Evolutionary conservation across 73 alveolate species (phyloP).

Genomic region (Tetrahymena thermophila): DNA sequence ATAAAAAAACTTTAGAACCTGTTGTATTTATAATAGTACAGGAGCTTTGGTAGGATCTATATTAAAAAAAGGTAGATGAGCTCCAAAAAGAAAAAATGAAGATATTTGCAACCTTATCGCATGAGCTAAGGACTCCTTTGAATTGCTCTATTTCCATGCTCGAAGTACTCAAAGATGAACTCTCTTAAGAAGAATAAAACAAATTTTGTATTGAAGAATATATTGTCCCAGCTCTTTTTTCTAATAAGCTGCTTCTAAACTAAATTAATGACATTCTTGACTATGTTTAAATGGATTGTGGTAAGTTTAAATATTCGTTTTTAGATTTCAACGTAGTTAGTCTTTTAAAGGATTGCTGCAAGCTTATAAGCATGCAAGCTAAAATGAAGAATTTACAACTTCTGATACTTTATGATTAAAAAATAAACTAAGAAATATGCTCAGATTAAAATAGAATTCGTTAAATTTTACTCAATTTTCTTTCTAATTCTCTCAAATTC

Average conservation of each 20-base stretch:
- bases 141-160: slow-evolving; percentile 24
- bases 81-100: not conserved
- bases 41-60: not conserved
- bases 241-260: slow-evolving; percentile 1
- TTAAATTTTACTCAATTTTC: not conserved
- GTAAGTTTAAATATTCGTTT: slow-evolving; percentile 1
- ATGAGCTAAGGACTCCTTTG: slow-evolving; percentile 39
- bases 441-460: not conserved
- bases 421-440: not conserved
- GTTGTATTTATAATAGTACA: not conserved
- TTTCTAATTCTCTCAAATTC: not conserved
- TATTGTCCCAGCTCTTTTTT: not conserved
- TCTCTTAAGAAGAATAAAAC: not conserved
- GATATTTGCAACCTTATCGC: not conserved
- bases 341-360: not conserved
- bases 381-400: not conserved
- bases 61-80: not conserved
- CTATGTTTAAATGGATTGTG: slow-evolving; percentile 14
- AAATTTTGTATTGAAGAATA: slow-evolving; percentile 1
- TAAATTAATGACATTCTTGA: slow-evolving; percentile 31
- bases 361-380: not conserved
- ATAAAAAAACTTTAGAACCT: not conserved
- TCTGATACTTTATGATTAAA: not conserved
- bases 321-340: not conserved
- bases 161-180: not conserved